These are phyloP conservation scores for Euphorbia lathyris DNA, from an alignment of 345 rosid genomes.

Conservation along the genomic window DNA sequence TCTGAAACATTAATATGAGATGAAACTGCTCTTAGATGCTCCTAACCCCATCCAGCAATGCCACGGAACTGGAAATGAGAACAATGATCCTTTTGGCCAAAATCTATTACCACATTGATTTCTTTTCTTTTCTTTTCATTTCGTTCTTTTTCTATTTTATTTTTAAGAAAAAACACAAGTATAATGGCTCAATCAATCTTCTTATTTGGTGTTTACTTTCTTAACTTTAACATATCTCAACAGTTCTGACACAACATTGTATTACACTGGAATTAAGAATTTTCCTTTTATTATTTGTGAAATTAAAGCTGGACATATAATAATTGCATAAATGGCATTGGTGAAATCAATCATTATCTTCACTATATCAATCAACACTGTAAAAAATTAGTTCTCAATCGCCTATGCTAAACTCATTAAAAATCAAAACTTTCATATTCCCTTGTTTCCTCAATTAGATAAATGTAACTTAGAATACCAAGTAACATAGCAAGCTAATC, in stretches of 20 bases:
- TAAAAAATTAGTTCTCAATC: neutral
- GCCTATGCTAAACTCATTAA: neutral
- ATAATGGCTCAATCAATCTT: neutral
- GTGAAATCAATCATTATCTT: too few species aligned
- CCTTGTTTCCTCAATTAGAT: neutral
- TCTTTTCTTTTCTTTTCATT: neutral
- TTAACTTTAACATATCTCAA: neutral
- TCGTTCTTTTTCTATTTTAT: too few species aligned
- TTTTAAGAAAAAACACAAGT: neutral
- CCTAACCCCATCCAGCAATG: slow-evolving; percentile 1
- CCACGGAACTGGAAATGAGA: neutral
- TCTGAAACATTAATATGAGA: neutral
- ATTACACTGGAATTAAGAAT: neutral
- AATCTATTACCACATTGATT: neutral
- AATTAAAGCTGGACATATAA: neutral
- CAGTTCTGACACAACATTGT: neutral
- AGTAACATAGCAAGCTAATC: neutral
- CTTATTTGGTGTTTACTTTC: neutral
- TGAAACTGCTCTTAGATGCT: neutral
- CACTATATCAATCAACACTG: neutral
- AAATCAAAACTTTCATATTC: neutral
- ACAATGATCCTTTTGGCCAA: neutral
- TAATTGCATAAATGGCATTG: neutral
- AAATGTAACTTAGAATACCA: neutral
- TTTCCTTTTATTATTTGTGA: neutral